Conservation (phyloP, 202 grass and related monocot genomes). For the Musa balbisiana region DNA sequence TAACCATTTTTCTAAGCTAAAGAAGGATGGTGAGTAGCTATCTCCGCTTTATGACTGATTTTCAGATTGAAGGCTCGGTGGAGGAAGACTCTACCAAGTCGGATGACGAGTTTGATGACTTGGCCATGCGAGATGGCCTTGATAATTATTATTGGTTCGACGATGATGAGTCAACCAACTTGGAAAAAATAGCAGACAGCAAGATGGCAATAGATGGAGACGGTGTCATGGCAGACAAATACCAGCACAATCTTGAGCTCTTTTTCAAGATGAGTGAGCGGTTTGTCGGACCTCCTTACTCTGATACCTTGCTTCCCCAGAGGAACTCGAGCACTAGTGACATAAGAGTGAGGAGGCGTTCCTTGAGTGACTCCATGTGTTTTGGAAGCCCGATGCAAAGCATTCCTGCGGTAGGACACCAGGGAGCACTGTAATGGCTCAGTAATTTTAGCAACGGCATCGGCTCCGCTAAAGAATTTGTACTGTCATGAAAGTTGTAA, state of each 20-base stretch:
- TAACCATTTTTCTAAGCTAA: background rate
- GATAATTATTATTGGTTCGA: conserved; percentile 46
- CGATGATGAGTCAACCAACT: conserved; percentile 20
- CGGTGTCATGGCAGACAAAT: conserved; percentile 2
- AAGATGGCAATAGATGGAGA: conserved; percentile 12
- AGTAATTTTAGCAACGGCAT: background rate
- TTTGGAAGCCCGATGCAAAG: background rate
- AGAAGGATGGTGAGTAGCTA: background rate
- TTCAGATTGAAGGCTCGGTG: conserved; percentile 82
- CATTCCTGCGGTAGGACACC: background rate
- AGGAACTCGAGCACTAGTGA: background rate
- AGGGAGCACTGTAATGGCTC: background rate
- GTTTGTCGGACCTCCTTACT: background rate
- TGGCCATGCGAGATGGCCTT: conserved; percentile 63
- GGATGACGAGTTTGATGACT: conserved; percentile 84
- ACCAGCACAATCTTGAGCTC: conserved; percentile 40
- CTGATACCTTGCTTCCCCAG: background rate
- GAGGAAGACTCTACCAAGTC: conserved; percentile 82
- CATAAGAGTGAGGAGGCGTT: background rate
- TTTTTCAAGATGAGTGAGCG: conserved; percentile 6
- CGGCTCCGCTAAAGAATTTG: too few relatives aligned
- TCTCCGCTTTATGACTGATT: background rate
- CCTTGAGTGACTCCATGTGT: background rate
- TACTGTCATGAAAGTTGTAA: too few relatives aligned
- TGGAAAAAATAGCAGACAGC: conserved; percentile 1